Base-by-base conservation (phyloP, 1,284 basidiomycete genomes). In the Stygiomarasmius scandens region DNA sequence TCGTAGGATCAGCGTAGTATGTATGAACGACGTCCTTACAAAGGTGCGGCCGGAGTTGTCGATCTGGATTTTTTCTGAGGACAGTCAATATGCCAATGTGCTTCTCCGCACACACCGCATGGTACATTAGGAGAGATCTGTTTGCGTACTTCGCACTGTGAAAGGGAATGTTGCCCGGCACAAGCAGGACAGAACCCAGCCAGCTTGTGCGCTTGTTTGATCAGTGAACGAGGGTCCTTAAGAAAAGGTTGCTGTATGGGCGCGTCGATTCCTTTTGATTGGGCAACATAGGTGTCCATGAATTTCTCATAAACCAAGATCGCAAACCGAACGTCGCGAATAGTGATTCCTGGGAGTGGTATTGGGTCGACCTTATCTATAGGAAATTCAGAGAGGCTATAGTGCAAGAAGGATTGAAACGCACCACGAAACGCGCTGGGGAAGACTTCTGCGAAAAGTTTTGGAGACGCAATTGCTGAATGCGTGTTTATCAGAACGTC, bases 241-340 rank as follows among this genome's bases (percentile, higher is more conserved):
- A 41, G 38, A 9, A 5, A 19, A 41, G n/a, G n/a, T 41, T 5
- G 38, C 16, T 41, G 14, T 41, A 19, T 4, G 14, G 11, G 38
- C 38, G 38, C 11, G 38, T 41, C 14, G 12, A 27, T 14, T 5
- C 22, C 44, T 29, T 32, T 29, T 29, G n/a, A 12, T 24, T 46
- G 23, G 5, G 32, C 43, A 19, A 27, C 14, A 46, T 53, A 44
- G 3, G 16, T 24, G 19, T 43, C 22, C 25, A 25, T 27, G 23
- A 46, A 54, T 11, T 45, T 6, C 32, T 22, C 24, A 10, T 54
- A 25, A 19, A 54, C 24, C 11, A 54, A 16, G 14, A 47, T 24
- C 10, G 52, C 52, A 34, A 54, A 54, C 16, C 52, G 41, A 32
- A 54, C 34, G 25, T 54, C 52, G 8, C 52, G 22, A 24, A 54